Percentiles rank a stretch among this genome's conserved stretches.
These are phyloP conservation scores for Leishmania major DNA, from an alignment of 208 protist genomes.

Conservation along the genomic window DNA sequence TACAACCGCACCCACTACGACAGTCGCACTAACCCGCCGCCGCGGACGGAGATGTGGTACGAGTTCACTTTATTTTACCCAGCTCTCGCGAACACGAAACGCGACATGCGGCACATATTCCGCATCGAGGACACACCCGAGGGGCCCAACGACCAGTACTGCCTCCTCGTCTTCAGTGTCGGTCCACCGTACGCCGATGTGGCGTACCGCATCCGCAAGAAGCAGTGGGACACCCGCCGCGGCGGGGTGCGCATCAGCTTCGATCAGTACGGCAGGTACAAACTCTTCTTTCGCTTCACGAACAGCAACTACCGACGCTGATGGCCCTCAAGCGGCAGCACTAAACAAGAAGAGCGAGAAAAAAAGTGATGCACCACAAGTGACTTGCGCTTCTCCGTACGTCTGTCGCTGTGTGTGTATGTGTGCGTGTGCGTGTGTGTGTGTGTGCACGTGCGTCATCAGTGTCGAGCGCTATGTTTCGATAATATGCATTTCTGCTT, in stretches of 20 bases:
- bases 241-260: conserved; percentile 96
- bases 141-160: conserved; percentile 85
- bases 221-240: conserved; percentile 95
- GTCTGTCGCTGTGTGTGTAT: too few relatives aligned
- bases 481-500: background rate
- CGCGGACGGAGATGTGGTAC: conserved; percentile 99
- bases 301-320: conserved; percentile 88
- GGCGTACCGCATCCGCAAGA: conserved; percentile 97
- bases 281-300: conserved; percentile 87
- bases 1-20: conserved; percentile 99
- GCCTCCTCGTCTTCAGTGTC: conserved; percentile 93
- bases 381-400: background rate
- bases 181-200: conserved; percentile 99
- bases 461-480: background rate
- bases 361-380: background rate
- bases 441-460: background rate
- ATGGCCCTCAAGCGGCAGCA: background rate
- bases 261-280: conserved; percentile 83
- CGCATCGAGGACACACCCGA: conserved; percentile 80
- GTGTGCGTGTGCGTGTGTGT: background rate
- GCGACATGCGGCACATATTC: conserved; percentile 94
- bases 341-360: background rate
- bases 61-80: conserved; percentile 99
- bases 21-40: conserved; percentile 97
- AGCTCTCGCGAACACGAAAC: conserved; percentile 94